Evolutionary conservation across 1,284 basidiomycete species (phyloP), one percentile per base, ranked within the genome.

Genomic region (Mycena citricolor): DNA sequence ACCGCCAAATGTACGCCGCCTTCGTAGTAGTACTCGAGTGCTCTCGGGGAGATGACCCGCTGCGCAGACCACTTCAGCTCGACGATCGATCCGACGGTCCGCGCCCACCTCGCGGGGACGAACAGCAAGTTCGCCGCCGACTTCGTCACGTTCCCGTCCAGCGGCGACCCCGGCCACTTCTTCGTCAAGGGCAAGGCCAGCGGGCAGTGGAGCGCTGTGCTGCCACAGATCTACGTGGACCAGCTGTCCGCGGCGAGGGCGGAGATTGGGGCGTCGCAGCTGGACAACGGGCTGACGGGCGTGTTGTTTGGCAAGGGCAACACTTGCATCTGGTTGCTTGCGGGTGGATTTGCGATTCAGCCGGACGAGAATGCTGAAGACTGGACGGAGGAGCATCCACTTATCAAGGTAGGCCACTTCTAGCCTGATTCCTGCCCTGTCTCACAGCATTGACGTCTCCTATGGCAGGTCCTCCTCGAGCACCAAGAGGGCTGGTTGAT

Each of bases 1-100:
- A 39, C 35, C 6, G 37, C 16, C 10, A 35, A 35, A 3, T 49
- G 42, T 44, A 7, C 13, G 26, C 22, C 19, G 31, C n/a, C 28
- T 5, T 3, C 17, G 22, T 31, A 11, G 21, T 19, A 11, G 11
- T 6, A 36, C 20, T 4, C 24, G 8, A 19, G 5, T 2, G 11
- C n/a, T n/a, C n/a, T n/a, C n/a, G n/a, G n/a, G n/a, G n/a, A n/a
- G n/a, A n/a, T n/a, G n/a, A n/a, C n/a, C 8, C 5, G 14, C 17
- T n/a, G 5, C 29, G 14, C 34, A 49, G 47, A 32, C 39, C 34
- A 42, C 14, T 50, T 42, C 39, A 50, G 42, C 21, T 34, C 20
- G 6, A 21, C 33, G 16, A 42, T 46, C 5, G n/a, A 32, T 17
- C 33, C 16, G 13, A 28, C 30, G 14, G 21, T 50, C 11, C 19